Evolutionary conservation across 75 land plant genomes (phyloP), one percentile per base, ranked within the genome.

Genomic region (Azolla pinnata): DNA sequence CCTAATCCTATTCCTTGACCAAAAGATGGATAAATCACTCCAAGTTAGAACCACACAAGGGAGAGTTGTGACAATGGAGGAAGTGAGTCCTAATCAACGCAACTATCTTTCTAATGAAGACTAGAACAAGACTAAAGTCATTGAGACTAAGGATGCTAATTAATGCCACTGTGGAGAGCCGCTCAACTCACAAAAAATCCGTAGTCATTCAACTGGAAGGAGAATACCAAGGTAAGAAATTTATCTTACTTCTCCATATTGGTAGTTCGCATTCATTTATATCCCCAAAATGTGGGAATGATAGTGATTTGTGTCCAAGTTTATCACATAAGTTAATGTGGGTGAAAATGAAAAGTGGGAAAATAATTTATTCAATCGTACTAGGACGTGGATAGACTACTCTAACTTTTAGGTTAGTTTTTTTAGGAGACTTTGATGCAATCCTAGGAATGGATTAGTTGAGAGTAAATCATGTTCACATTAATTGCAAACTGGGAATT

Each of bases 401-500:
- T 38, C 10, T 7, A 38, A 38, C 42, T 7, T 38, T 38, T 38
- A 38, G 42, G 14, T 7, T 38, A 38, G 10, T 14, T 7, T 14
- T 7, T 38, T 38, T 38, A 38, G 42, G 42, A 38, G 14, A 7
- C 14, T 38, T 7, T 38, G 42, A 38, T 38, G 42, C 10, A 7
- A 38, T 38, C 42, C 42, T 38, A n/a, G 42, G 14, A 38, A 38
- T 38, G 42, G 42, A 38, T 38, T 38, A 14, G 42, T 38, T 38
- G 14, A 38, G 7, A 7, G 14, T 7, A 7, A 38, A 38, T 14
- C 42, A 38, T 38, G 42, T 14, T 38, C 7, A 14, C 14, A 38
- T 38, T 38, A 7, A 38, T 14, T 38, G 14, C 42, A 7, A 7
- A 7, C 42, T 7, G 14, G 42, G 42, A 7, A 38, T 7, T 14